Base-by-base conservation (phyloP, 2,329 filamentous ascomycete species). In the Phyllosticta citribraziliensis region DNA sequence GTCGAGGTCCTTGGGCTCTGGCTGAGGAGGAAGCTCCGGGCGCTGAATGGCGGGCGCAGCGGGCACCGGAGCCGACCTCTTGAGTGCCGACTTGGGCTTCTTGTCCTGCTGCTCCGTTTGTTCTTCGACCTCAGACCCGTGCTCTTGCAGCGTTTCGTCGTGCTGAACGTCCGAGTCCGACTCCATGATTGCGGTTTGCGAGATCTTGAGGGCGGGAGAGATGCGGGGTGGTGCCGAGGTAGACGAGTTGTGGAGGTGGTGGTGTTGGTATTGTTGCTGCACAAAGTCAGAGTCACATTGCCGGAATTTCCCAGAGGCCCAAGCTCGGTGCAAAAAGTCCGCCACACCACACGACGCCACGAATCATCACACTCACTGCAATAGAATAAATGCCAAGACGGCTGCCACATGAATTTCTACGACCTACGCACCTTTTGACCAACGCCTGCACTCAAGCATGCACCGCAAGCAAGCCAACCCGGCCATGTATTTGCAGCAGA, bases 1-100 rank as follows among this genome's bases (percentile, higher is more conserved):
- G 72, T 97, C 90, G 71, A 99, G 84, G 69, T 91, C 88, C 74
- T 88, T 86, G 70, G 94, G 91, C 68, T 99, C 89, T 67, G 94
- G 96, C 80, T 99, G 94, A 68, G 91, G 89, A 69, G 94, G 94
- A 62, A 91, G 81, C 65, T 80, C 79, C 66, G 87, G 87, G 69
- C 83, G 79, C 70, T 84, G 80, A 61, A 85, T 77, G 63, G 80
- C 80, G n/a, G 60, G 60, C 11, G 56, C 60, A 63, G 80, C 80
- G 35, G 55, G 27, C 6, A 24, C 27, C 63, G 82, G 80, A 63
- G 82, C 78, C 66, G 86, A 82, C 78, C 91, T 91, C 83, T 97
- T 97, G 77, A 97, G 79, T 25, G 90, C 86, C 54, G 92, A 89
- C 83, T 96, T 96, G 53, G 58, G 58, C 58, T 60, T 60, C 24